These are phyloP conservation scores for Craterostigma plantagineum DNA, from an alignment of 257 asterid species.

Conservation along the genomic window DNA sequence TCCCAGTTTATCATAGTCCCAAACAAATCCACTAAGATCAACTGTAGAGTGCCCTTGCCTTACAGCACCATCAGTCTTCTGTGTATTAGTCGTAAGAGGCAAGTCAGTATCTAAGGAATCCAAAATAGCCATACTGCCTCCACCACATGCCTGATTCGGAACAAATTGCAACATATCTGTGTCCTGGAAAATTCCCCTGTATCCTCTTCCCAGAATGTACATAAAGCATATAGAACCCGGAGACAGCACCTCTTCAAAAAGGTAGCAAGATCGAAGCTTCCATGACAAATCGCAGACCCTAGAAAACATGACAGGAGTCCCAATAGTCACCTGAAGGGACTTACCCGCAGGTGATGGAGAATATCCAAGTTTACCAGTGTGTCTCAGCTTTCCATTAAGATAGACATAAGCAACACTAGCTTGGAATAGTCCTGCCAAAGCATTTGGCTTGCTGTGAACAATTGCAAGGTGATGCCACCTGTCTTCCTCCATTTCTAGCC, in stretches of 20 bases:
- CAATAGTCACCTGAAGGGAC: constrained; percentile 86
- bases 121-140: constrained; percentile 95
- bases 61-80: constrained; percentile 54
- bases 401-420: constrained; percentile 92
- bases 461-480: constrained; percentile 99
- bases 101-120: constrained; percentile 85
- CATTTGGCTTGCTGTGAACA: constrained; percentile 98
- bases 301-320: constrained; percentile 69
- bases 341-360: constrained; percentile 92
- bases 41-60: constrained; percentile 60
- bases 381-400: constrained; percentile 80
- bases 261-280: constrained; percentile 92
- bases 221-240: constrained; percentile 94
- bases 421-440: constrained; percentile 97
- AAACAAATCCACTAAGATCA: constrained; percentile 87
- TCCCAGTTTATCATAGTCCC: constrained; percentile 88
- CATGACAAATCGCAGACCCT: constrained; percentile 75
- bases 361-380: constrained; percentile 93
- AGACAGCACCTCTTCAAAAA: constrained; percentile 92
- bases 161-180: constrained; percentile 74
- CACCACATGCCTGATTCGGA: constrained; percentile 98
- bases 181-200: constrained; percentile 94
- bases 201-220: constrained; percentile 94
- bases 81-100: constrained; percentile 43
- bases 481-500: constrained; percentile 89